Evolutionary conservation across 345 rosid genomes (phyloP).

Genomic region (Hibiscus syriacus): DNA sequence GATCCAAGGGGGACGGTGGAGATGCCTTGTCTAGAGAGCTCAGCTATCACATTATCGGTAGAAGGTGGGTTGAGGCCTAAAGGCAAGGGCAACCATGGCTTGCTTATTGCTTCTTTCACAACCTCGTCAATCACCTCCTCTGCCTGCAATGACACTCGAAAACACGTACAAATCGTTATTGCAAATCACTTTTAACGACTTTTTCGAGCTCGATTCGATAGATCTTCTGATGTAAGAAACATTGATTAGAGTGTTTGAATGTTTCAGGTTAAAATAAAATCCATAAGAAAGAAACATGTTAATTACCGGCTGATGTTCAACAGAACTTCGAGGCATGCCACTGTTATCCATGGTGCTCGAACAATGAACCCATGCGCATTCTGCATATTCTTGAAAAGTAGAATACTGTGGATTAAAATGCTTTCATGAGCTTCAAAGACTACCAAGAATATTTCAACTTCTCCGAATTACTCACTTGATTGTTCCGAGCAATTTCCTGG

Average conservation of each 20-base stretch:
- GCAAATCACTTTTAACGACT: neutral
- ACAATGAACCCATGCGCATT: slow-evolving; percentile 25
- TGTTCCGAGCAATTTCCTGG: slow-evolving; percentile 22
- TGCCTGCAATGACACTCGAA: slow-evolving; percentile 34
- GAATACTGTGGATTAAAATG: neutral
- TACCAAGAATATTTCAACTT: neutral
- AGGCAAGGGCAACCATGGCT: slow-evolving; percentile 89
- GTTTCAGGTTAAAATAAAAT: too few species aligned
- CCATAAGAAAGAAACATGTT: neutral
- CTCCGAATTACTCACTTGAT: slow-evolving; percentile 36
- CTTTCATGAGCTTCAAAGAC: neutral
- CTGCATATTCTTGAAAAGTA: slow-evolving; percentile 22
- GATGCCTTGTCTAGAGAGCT: slow-evolving; percentile 81
- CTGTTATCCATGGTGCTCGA: slow-evolving; percentile 14
- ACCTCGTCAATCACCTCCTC: slow-evolving; percentile 73
- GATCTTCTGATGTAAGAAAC: neutral
- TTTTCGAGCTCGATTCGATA: neutral
- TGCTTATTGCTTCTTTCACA: slow-evolving; percentile 80
- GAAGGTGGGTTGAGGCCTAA: slow-evolving; percentile 84
- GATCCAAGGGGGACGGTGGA: slow-evolving; percentile 42
- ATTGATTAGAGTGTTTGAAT: neutral
- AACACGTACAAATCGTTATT: neutral
- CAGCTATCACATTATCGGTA: slow-evolving; percentile 63
- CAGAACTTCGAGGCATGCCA: slow-evolving; percentile 18
- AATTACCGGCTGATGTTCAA: slow-evolving; percentile 40